Conservation (phyloP, 2,329 filamentous ascomycete species). For the Plenodomus biglobosus region DNA sequence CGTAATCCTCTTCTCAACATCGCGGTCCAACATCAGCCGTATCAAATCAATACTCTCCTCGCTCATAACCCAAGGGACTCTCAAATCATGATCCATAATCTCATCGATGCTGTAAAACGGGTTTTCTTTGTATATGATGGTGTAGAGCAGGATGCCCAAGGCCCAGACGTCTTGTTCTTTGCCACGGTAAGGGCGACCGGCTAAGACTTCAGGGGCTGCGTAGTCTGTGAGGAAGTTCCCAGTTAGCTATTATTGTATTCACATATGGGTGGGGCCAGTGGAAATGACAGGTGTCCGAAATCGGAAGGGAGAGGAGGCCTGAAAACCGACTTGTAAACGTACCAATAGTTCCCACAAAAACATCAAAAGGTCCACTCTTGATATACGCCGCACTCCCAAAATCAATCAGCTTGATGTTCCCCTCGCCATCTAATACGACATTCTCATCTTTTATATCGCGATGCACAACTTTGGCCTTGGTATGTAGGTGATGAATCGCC, state of each 20-base stretch:
- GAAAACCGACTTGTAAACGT: constrained; percentile 59
- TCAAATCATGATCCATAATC: constrained; percentile 95
- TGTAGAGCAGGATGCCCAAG: constrained; percentile 93
- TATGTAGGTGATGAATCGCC: constrained; percentile 89
- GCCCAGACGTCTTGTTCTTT: constrained; percentile 99
- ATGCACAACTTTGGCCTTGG: constrained; percentile 87
- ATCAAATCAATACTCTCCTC: constrained; percentile 93
- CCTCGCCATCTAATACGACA: constrained; percentile 91
- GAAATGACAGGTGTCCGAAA: no score
- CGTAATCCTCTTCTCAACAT: constrained; percentile 79
- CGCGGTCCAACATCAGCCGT: constrained; percentile 85
- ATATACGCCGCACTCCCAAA: constrained; percentile 98
- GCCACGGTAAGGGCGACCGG: constrained; percentile 86
- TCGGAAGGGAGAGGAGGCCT: neutral
- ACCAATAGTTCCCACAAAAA: constrained; percentile 99
- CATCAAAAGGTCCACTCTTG: constrained; percentile 96
- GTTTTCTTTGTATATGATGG: constrained; percentile 99
- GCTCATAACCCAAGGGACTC: constrained; percentile 84
- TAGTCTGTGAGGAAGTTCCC: constrained; percentile 66
- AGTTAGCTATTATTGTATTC: constrained; percentile 6
- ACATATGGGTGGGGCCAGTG: no score
- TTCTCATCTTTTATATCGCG: constrained; percentile 99
- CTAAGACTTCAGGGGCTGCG: constrained; percentile 94
- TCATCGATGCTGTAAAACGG: constrained; percentile 99
- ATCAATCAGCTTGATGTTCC: constrained; percentile 94